A percentile compares a stretch with the other conserved stretches of the same genome.
Evolutionary conservation across 2,329 filamentous ascomycete species (phyloP).

Genomic region (Hypoxylon sp.): DNA sequence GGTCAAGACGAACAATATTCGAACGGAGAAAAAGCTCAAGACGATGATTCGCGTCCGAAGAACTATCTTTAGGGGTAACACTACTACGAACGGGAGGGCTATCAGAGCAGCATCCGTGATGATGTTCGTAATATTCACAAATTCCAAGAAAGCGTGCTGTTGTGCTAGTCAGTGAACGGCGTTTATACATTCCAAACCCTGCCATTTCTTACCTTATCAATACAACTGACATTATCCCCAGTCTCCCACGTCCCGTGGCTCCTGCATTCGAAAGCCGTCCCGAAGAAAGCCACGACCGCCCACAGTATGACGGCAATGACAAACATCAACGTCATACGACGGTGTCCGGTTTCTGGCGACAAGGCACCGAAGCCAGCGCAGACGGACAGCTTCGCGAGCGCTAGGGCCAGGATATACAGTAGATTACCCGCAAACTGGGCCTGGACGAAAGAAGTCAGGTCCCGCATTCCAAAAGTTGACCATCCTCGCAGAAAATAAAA

Average conservation of each 20-base stretch:
- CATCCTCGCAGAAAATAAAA: too few relatives aligned
- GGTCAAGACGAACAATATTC: slow-evolving; percentile 32
- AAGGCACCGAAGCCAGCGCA: slow-evolving; percentile 34
- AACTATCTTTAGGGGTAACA: slow-evolving; percentile 36
- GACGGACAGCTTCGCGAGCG: slow-evolving; percentile 35
- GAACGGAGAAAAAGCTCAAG: slow-evolving; percentile 34
- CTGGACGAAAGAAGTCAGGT: slow-evolving; percentile 23
- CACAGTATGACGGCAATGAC: slow-evolving; percentile 21
- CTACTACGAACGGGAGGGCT: slow-evolving; percentile 29
- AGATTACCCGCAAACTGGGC: slow-evolving; percentile 33
- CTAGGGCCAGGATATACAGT: slow-evolving; percentile 33
- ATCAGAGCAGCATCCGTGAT: slow-evolving; percentile 36
- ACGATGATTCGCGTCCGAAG: slow-evolving; percentile 31
- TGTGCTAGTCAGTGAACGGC: slow-evolving; percentile 7
- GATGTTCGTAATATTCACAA: slow-evolving; percentile 37
- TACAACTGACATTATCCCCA: slow-evolving; percentile 18
- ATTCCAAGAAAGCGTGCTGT: slow-evolving; percentile 33
- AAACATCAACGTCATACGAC: slow-evolving; percentile 31
- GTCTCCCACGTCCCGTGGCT: slow-evolving; percentile 29
- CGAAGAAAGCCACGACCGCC: slow-evolving; percentile 32
- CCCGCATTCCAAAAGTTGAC: neutral
- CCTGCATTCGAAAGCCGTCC: slow-evolving; percentile 36
- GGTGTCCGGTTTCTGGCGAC: slow-evolving; percentile 34
- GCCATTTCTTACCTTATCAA: slow-evolving; percentile 27
- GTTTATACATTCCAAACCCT: neutral